Base-by-base conservation (phyloP, 129 eudicot genomes). In the Arctium lappa region DNA sequence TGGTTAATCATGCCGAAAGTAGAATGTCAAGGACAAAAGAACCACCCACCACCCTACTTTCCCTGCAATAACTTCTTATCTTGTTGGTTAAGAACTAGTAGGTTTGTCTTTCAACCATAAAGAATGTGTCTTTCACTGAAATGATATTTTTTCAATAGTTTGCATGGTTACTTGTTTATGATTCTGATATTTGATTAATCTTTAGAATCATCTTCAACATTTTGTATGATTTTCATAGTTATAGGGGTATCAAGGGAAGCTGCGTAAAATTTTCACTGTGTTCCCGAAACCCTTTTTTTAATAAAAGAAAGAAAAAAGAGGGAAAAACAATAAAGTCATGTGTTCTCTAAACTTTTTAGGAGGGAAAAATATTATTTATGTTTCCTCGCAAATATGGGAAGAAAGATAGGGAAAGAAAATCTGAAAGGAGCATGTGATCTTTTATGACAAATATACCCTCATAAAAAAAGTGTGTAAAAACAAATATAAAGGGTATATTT, bases 11-110 rank as follows among this genome's bases (percentile, higher is more conserved):
- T 81, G 72, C 78, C 22, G 32, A 81, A 81, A 81, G 73, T 74
- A 81, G 72, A 73, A 81, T 81, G 79, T 73, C 79, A 81, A 81
- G 73, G 79, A 74, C 63, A 81, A 81, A 81, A 73, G 73, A 78
- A 78, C 42, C 79, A 73, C 74, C 79, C 84, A 60, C 79, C 79
- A 73, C 73, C 78, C 38, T 33, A 50, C 78, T 80, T 72, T 80
- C 31, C 72, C 79, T 72, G 42, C 84, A 81, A 32, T 53, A 56
- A 81, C 65, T 81, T 81, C 72, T 60, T 56, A 73, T 73, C 72
- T 37, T 81, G 79, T 81, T 73, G 79, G 60, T 81, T 34, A 74
- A 73, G 79, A 73, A 73, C 73, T 63, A 22, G 65, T 22, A 72
- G 65, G 56, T 53, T 53, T 81, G 79, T 72, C 72, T 72, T 53